Evolutionary conservation across 2,329 filamentous ascomycete species (phyloP), one percentile per base, ranked within the genome.

Genomic region (Colletotrichum magnum): DNA sequence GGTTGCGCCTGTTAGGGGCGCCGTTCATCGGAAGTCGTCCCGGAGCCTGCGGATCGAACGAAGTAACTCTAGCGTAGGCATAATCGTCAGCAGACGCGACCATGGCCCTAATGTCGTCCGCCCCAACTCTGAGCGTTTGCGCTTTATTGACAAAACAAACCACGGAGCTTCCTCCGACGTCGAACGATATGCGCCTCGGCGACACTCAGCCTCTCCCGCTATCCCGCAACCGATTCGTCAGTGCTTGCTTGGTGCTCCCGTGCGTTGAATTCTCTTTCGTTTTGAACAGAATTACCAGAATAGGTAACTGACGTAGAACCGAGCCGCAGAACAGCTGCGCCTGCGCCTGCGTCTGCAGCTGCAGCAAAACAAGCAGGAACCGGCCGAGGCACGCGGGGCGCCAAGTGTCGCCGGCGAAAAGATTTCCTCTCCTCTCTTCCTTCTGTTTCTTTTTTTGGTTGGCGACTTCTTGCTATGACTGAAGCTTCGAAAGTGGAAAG

Each of bases 251-350:
- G 53, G 5, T 28, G 53, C 28, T n/a, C 50, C 52, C 32, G 48
- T 47, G 60, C 32, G 32, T 36, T 4, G 32, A 36, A 36, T 36
- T 7, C 32, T 2, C 32, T 36, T 36, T 36, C 21, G 12, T 36
- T 10, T 36, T 36, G 32, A 36, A 68, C 48, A 58, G 21, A 41
- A 45, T 58, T 58, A 47, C 56, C 64, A 52, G n/a, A 28, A 7
- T 45, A 39, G 36, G 32, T 21, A 53, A 53, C 12, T 21, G 28
- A 45, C 52, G 24, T 57, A 64, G 77, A 85, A 85, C 1, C 32
- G 84, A 83, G 74, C 85, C 86, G 75, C 84, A 85, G 16, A 86
- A 24, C 3, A 2, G 74, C 64, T 91, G 89, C 3, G 88, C 89
- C 2, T 36, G 32, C 32, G 32, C 7, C 32, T 36, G 32, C 32